Conservation (phyloP, 805 yeast genomes). For the Saturnispora serradocipensis region DNA sequence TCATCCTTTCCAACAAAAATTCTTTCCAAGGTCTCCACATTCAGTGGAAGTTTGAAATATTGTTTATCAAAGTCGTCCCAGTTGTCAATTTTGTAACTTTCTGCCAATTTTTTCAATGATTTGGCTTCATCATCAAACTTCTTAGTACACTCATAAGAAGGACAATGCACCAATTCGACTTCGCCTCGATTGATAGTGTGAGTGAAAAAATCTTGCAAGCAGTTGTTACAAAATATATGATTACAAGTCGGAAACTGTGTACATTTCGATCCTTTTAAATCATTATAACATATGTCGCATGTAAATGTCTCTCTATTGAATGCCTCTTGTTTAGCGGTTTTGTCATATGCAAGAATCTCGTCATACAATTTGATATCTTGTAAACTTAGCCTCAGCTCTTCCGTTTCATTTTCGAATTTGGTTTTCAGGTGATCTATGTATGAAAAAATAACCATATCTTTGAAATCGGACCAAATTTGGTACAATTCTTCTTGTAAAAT, state of each 20-base stretch:
- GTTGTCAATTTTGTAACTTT: constrained; percentile 13
- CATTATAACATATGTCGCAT: constrained; percentile 51
- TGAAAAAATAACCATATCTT: constrained; percentile 8
- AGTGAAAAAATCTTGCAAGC: constrained; percentile 35
- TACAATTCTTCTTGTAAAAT: neutral
- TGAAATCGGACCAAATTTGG: constrained; percentile 6
- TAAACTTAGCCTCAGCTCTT: constrained; percentile 24
- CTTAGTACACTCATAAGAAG: constrained; percentile 40
- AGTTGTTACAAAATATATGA: constrained; percentile 40
- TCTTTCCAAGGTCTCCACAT: constrained; percentile 26
- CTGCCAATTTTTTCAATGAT: constrained; percentile 8
- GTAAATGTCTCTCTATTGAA: constrained; percentile 32
- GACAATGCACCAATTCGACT: constrained; percentile 46
- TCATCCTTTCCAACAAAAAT: constrained; percentile 20
- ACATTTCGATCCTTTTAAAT: constrained; percentile 36
- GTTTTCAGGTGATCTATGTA: constrained; percentile 11
- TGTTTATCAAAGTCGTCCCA: constrained; percentile 27
- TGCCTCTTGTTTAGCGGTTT: constrained; percentile 16
- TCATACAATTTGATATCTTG: constrained; percentile 8
- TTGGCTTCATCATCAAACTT: constrained; percentile 13
- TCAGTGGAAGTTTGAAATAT: constrained; percentile 35
- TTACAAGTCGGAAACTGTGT: constrained; percentile 33
- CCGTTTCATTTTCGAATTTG: constrained; percentile 6
- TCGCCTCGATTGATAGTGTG: constrained; percentile 39
- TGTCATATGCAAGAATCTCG: constrained; percentile 12